Conservation (phyloP, 2,329 filamentous ascomycete genomes). For the Fusarium sp. region DNA sequence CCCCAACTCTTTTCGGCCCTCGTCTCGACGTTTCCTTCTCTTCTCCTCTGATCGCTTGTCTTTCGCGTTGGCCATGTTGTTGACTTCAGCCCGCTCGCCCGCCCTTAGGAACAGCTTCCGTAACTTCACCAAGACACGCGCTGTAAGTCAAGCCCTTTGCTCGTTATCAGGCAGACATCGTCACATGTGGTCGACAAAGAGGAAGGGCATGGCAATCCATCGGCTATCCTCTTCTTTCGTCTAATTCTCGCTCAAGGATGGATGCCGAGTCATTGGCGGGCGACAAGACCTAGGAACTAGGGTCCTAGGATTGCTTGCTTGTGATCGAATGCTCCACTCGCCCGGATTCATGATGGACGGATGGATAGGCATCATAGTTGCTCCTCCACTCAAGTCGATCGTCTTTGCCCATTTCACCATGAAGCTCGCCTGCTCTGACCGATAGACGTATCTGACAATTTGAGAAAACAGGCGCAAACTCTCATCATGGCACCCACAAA, state of each 20-base stretch:
- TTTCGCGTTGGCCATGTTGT: constrained; percentile 49
- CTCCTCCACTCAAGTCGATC: not conserved
- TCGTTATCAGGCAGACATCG: not conserved
- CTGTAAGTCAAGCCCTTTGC: constrained; percentile 28
- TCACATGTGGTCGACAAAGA: not conserved
- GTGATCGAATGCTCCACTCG: constrained; percentile 25
- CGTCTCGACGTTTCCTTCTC: not conserved
- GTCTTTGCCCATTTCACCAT: not conserved
- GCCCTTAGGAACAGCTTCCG: constrained; percentile 48
- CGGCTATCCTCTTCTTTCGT: not conserved
- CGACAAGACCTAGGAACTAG: constrained; percentile 2
- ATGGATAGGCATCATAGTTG: not conserved
- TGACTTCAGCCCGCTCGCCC: constrained; percentile 46
- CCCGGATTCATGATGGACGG: not conserved
- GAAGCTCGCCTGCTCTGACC: not conserved
- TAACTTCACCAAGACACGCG: constrained; percentile 43
- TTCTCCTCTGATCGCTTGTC: constrained; percentile 4
- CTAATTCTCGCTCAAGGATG: not conserved
- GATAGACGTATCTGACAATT: constrained; percentile 8
- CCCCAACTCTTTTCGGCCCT: not conserved
- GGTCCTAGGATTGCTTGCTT: constrained; percentile 15
- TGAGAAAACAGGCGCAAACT: constrained; percentile 30
- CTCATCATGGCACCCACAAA: constrained; percentile 61
- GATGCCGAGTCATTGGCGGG: constrained; percentile 20
- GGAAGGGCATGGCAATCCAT: not conserved